Evolutionary conservation across 805 yeast species (phyloP).

Genomic region (Nakazawaea peltata): DNA sequence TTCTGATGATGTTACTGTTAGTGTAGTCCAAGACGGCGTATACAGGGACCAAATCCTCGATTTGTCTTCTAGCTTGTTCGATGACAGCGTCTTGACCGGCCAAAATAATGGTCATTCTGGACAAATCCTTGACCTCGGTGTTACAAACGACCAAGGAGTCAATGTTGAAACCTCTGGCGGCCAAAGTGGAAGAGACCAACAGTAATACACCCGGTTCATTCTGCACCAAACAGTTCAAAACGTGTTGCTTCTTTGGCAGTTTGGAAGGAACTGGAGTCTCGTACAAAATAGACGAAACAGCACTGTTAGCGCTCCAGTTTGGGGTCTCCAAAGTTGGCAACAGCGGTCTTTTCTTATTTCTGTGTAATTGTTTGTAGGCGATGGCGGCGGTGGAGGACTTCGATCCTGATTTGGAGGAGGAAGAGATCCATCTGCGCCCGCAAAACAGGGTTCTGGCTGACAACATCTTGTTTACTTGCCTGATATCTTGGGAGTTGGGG

Average conservation of each 20-base stretch:
- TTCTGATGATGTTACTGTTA: constrained; percentile 77
- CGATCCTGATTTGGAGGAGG: constrained; percentile 5
- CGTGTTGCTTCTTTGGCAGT: constrained; percentile 73
- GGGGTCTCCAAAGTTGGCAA: constrained; percentile 92
- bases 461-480: background rate
- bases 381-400: constrained; percentile 80
- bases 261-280: constrained; percentile 70
- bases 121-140: constrained; percentile 91
- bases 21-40: constrained; percentile 96
- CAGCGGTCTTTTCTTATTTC: constrained; percentile 81
- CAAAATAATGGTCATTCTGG: constrained; percentile 94
- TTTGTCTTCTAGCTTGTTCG: constrained; percentile 97
- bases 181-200: constrained; percentile 87
- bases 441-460: background rate
- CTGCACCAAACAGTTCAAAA: constrained; percentile 93
- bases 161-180: constrained; percentile 97
- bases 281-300: constrained; percentile 90
- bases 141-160: constrained; percentile 95
- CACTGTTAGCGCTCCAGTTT: constrained; percentile 92
- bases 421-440: constrained; percentile 7
- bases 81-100: constrained; percentile 93
- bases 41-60: constrained; percentile 96
- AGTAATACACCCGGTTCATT: constrained; percentile 98
- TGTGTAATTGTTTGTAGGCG: constrained; percentile 88
- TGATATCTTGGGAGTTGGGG: too few relatives aligned